Conservation (phyloP, 371 early-diverging fungal species). For the Syncephalastrum monosporum region DNA sequence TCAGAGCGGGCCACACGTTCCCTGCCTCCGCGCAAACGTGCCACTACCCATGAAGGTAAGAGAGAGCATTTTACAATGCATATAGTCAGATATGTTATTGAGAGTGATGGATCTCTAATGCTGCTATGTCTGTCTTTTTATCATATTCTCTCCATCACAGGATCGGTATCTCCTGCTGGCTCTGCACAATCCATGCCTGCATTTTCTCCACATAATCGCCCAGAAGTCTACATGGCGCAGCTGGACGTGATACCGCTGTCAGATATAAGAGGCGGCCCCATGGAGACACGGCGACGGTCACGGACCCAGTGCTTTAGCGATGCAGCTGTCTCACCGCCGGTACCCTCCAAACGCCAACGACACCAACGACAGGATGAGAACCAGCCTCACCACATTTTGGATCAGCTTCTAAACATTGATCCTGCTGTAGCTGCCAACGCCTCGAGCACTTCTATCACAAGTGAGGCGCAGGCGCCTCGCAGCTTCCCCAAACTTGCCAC, state of each 20-base stretch:
- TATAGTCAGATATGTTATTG: too few species aligned
- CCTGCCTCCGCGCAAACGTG: slow-evolving; percentile 7
- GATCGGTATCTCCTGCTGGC: too few species aligned
- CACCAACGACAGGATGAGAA: slow-evolving; percentile 5
- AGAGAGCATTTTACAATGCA: not conserved
- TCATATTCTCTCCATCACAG: too few species aligned
- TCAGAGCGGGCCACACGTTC: not conserved
- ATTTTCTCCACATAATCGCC: slow-evolving; percentile 7
- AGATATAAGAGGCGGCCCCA: slow-evolving; percentile 3
- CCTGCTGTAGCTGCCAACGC: slow-evolving; percentile 7
- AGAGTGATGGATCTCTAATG: too few species aligned
- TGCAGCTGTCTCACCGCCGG: slow-evolving; percentile 12
- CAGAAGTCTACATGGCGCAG: slow-evolving; percentile 7
- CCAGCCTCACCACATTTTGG: not conserved
- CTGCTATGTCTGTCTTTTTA: too few species aligned
- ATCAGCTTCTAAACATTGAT: too few species aligned
- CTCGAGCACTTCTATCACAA: not conserved
- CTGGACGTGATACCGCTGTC: slow-evolving; percentile 3
- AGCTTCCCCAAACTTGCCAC: too few species aligned
- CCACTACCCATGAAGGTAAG: slow-evolving; percentile 1
- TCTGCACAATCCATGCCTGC: too few species aligned
- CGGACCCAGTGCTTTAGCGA: slow-evolving; percentile 13
- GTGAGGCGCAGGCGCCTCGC: too few species aligned
- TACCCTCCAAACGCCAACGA: slow-evolving; percentile 19
- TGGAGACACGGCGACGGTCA: slow-evolving; percentile 3